Base-by-base conservation (phyloP, 768 basidiomycete genomes). In the Boletus rubropictus region DNA sequence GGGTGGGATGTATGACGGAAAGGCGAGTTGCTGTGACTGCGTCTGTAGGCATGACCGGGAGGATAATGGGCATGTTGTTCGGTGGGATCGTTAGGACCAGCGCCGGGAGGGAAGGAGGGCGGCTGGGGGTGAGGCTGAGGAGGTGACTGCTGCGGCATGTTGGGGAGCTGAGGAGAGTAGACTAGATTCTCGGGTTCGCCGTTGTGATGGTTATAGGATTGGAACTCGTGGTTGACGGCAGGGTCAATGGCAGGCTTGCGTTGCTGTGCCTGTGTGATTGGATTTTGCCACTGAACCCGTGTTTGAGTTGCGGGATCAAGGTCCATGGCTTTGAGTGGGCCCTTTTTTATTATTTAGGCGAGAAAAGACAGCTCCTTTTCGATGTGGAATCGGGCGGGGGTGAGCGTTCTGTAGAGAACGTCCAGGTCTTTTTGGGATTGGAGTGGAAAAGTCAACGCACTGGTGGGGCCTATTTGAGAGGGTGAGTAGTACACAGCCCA, bases 1-100 rank as follows among this genome's bases (percentile, higher is more conserved):
- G 68, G 55, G 66, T 64, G 56, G 50, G 70, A 61, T 65, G 68
- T 68, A 66, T 73, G 56, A 63, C 57, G 59, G 66, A 57, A 64
- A 45, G 64, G 64, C 24, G 57, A 62, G 57, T 62, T 61, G 60
- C 55, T 58, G 50, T 60, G 58, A 28, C 63, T 66, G 12, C 66
- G 55, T 50, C 60, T 58, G 31, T 66, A 68, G 5, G 67, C 59
- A 46, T 66, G 66, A 43, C 60, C 65, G 25, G 65, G 55, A 33
- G 64, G 62, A 38, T 56, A 74, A 52, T 60, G 70, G 55, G 55
- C 68, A 9, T 65, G 64, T 21, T 65, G 63, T 21, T 64, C 63
- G 4, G 52, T n/a, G 7, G 65, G 61, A 55, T 65, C 64, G 52
- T 66, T 66, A 21, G 65, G 65, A 10, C 64, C 67, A 45, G 65